Conservation (phyloP, 306 rosid species). For the Oemleria cerasiformis region DNA sequence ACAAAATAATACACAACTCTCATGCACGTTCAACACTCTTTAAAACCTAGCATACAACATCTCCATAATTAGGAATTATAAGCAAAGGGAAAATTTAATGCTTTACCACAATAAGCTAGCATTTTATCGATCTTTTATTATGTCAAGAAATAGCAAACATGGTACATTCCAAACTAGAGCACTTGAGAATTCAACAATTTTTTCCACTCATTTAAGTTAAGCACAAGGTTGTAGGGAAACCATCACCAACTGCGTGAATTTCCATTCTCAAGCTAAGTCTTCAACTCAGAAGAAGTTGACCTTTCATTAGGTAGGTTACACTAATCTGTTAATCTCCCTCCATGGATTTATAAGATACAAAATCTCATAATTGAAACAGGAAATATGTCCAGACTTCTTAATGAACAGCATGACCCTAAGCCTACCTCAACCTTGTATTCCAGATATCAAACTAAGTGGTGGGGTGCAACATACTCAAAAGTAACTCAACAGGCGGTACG, state of each 20-base stretch:
- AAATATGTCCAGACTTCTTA: neutral
- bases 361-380: neutral
- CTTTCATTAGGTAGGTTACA: neutral
- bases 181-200: neutral
- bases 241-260: neutral
- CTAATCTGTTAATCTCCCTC: neutral
- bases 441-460: neutral
- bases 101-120: neutral
- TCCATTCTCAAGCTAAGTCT: neutral
- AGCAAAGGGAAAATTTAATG: slow-evolving; percentile 8
- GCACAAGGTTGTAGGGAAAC: neutral
- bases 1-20: neutral
- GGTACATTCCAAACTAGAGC: slow-evolving; percentile 1
- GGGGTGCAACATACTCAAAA: neutral
- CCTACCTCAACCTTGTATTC: neutral
- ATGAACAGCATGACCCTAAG: neutral
- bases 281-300: neutral
- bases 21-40: neutral
- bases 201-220: neutral
- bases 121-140: neutral
- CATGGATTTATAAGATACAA: neutral
- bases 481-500: neutral
- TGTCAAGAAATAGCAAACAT: neutral
- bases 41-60: neutral
- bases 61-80: neutral